These are phyloP conservation scores for Sphagnum contortum DNA, from an alignment of 225 moss, liverwort and hornwort genomes.

Conservation along the genomic window DNA sequence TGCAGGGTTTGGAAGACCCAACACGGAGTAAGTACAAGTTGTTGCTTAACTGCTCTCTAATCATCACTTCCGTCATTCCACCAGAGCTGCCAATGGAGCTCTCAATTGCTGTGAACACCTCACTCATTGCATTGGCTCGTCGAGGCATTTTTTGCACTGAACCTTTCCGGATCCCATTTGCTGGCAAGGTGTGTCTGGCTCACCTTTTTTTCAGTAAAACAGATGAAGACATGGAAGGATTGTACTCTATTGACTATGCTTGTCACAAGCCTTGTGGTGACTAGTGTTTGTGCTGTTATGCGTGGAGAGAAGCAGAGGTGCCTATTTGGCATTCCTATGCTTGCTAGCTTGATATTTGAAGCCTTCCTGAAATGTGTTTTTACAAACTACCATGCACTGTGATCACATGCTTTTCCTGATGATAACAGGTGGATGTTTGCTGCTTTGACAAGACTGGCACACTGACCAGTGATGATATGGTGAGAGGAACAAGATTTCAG, in stretches of 20 bases:
- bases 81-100: constrained; percentile 99
- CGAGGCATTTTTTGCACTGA: constrained; percentile 96
- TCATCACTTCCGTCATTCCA: constrained; percentile 96
- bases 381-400: no score
- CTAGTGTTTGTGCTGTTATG: not conserved
- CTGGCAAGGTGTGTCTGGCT: constrained; percentile 66
- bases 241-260: not conserved
- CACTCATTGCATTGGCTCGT: constrained; percentile 86
- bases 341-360: no score
- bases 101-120: constrained; percentile 97
- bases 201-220: not conserved
- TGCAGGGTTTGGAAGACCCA: constrained; percentile 93
- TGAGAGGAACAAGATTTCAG: constrained; percentile 8
- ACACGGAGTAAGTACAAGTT: constrained; percentile 95
- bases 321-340: no score
- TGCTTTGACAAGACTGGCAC: constrained; percentile 99
- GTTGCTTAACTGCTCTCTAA: constrained; percentile 88
- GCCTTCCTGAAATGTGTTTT: no score
- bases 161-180: constrained; percentile 97
- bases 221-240: not conserved
- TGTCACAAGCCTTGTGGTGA: no score
- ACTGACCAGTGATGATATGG: constrained; percentile 98
- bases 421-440: constrained; percentile 84
- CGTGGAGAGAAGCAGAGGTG: not conserved
- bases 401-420: no score